A percentile compares a stretch with the other conserved stretches of the same genome.
Evolutionary conservation across 768 basidiomycete species (phyloP).

Genomic region (Tremella mesenterica): DNA sequence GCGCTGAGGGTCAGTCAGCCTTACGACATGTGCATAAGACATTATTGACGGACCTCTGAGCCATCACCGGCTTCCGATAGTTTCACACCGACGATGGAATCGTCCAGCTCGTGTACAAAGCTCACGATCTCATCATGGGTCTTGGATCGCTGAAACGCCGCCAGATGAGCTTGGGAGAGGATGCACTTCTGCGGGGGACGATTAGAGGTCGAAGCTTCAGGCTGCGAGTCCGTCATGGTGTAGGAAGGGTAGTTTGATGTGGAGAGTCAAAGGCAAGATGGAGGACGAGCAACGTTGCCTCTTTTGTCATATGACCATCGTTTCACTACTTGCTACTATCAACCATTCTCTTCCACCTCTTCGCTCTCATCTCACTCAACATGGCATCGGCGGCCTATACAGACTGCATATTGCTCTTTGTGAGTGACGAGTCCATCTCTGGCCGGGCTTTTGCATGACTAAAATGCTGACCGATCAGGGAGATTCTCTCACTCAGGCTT

Average conservation of each 20-base stretch:
- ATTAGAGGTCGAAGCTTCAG: not conserved
- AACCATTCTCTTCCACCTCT: no score
- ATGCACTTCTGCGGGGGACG: conserved; percentile 50
- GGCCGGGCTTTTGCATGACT: not conserved
- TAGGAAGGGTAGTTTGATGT: no score
- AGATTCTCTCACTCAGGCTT: conserved; percentile 39
- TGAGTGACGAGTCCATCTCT: conserved; percentile 11
- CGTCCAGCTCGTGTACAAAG: conserved; percentile 69
- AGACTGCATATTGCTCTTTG: conserved; percentile 40
- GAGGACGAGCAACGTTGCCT: no score
- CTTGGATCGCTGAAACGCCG: conserved; percentile 66
- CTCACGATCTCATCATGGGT: conserved; percentile 60
- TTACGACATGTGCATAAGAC: conserved; percentile 4
- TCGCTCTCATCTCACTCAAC: no score
- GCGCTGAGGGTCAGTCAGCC: conserved; percentile 48
- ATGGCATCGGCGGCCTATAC: conserved; percentile 25
- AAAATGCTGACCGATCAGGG: conserved; percentile 18
- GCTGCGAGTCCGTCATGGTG: no score
- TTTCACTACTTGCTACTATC: no score
- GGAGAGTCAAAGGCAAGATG: no score
- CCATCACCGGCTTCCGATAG: conserved; percentile 57
- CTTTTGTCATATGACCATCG: no score
- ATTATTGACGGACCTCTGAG: conserved; percentile 52
- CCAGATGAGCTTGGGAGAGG: conserved; percentile 65
- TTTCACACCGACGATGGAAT: conserved; percentile 64